Conservation (phyloP, 2,329 filamentous ascomycete species). For the Shiraia sp. region DNA sequence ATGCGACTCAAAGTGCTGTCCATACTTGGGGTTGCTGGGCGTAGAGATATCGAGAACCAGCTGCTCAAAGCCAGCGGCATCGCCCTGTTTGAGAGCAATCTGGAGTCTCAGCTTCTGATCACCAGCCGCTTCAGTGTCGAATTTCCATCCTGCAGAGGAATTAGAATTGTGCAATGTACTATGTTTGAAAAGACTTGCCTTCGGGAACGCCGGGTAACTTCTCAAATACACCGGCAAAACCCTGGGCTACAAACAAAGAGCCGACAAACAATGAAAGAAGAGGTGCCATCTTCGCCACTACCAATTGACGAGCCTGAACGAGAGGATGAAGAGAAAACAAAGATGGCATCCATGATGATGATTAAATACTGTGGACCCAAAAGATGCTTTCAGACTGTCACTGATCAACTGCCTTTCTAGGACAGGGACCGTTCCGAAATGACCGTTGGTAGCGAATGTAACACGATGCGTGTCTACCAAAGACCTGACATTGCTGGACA, state of each 20-base stretch:
- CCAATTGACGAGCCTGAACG: constrained; percentile 13
- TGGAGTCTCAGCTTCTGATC: constrained; percentile 30
- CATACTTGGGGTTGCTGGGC: constrained; percentile 53
- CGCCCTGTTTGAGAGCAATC: constrained; percentile 35
- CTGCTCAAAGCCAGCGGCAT: constrained; percentile 44
- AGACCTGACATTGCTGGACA: constrained; percentile 11
- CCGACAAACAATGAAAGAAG: constrained; percentile 26
- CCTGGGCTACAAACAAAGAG: constrained; percentile 25
- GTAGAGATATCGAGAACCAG: constrained; percentile 50
- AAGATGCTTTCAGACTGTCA: constrained; percentile 1
- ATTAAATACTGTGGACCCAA: background rate
- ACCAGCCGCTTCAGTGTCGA: constrained; percentile 19
- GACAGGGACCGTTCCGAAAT: no score
- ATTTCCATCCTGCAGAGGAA: constrained; percentile 24
- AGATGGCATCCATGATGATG: background rate
- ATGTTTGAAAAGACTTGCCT: constrained; percentile 12
- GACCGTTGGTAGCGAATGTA: constrained; percentile 2
- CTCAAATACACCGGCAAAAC: constrained; percentile 31
- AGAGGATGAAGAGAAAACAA: constrained; percentile 7
- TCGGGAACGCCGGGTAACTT: constrained; percentile 27
- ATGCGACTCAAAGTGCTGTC: constrained; percentile 51
- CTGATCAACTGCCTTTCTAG: no score
- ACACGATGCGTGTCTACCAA: constrained; percentile 4
- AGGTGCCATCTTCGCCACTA: constrained; percentile 23
- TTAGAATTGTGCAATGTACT: background rate